Evolutionary conservation across 129 eudicot genomes (phyloP).

Genomic region (Artemisia tridentata): DNA sequence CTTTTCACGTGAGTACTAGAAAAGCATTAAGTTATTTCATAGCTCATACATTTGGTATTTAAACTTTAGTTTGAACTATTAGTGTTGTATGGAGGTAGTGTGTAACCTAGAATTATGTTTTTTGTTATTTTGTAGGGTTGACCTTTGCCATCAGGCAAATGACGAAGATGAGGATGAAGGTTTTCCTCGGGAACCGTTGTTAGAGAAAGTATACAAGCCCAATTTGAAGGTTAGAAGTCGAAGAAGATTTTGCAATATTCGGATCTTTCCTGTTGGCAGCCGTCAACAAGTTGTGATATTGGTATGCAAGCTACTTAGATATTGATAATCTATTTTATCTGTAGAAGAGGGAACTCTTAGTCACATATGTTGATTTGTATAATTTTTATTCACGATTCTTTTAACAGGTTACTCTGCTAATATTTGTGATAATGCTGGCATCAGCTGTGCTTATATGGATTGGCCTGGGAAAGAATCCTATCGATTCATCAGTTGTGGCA

Average conservation of each 20-base stretch:
- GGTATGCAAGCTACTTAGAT: slow-evolving; percentile 36
- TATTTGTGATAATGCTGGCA: slow-evolving; percentile 64
- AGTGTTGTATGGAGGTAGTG: too few species aligned
- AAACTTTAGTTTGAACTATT: not conserved
- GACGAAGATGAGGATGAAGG: slow-evolving; percentile 86
- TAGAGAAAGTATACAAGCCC: slow-evolving; percentile 52
- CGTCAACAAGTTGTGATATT: slow-evolving; percentile 75
- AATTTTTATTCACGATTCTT: slow-evolving; percentile 18
- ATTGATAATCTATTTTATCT: not conserved
- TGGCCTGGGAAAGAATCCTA: slow-evolving; percentile 76
- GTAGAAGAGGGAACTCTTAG: not conserved
- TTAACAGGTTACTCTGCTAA: slow-evolving; percentile 64
- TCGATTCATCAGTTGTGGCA: slow-evolving; percentile 68
- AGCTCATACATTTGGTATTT: not conserved
- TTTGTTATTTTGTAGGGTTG: slow-evolving; percentile 59
- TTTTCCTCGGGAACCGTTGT: slow-evolving; percentile 58
- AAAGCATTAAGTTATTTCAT: not conserved
- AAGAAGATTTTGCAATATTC: slow-evolving; percentile 59
- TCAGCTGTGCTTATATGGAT: slow-evolving; percentile 84
- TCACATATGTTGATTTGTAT: slow-evolving; percentile 18
- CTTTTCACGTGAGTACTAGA: not conserved
- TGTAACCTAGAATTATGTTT: not conserved
- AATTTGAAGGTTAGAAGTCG: slow-evolving; percentile 32
- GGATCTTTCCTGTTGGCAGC: slow-evolving; percentile 61
- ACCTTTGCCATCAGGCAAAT: slow-evolving; percentile 90